A percentile compares a stretch with the other conserved stretches of the same genome.
Conservation (phyloP, 2,329 filamentous ascomycete genomes). For the Mycosphaerella arachidis region DNA sequence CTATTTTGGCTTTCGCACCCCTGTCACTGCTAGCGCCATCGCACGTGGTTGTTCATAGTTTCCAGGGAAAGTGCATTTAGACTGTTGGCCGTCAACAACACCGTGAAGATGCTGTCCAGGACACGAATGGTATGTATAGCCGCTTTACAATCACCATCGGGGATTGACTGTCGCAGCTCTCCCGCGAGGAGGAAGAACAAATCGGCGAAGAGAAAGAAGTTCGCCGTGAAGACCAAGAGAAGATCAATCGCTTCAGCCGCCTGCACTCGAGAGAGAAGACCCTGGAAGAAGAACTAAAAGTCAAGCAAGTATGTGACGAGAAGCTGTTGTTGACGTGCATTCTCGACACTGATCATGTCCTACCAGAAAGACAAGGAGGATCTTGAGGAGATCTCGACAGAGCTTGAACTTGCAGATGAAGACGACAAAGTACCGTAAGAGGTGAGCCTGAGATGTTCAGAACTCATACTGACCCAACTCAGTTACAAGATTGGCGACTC, state of each 20-base stretch:
- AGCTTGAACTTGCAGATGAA: slow-evolving; percentile 92
- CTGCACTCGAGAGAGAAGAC: slow-evolving; percentile 79
- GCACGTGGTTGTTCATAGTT: not conserved
- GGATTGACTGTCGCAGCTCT: slow-evolving; percentile 58
- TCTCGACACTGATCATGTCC: not conserved
- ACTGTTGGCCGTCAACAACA: not conserved
- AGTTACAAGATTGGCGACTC: slow-evolving; percentile 97
- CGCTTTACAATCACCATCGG: not conserved
- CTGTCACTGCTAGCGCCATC: not conserved
- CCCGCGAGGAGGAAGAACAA: slow-evolving; percentile 81
- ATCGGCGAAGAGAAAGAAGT: slow-evolving; percentile 84
- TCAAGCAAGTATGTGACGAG: slow-evolving; percentile 62
- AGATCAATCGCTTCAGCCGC: slow-evolving; percentile 96
- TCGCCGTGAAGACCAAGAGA: slow-evolving; percentile 93
- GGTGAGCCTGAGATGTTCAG: slow-evolving; percentile 31
- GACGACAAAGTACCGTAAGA: slow-evolving; percentile 82
- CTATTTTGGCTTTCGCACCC: not conserved
- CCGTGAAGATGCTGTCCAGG: slow-evolving; percentile 36
- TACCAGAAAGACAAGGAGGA: slow-evolving; percentile 95
- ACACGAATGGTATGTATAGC: slow-evolving; percentile 39
- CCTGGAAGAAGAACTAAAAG: slow-evolving; percentile 74
- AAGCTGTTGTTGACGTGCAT: not conserved
- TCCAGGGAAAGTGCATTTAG: not conserved
- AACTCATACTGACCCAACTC: slow-evolving; percentile 12
- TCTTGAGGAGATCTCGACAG: slow-evolving; percentile 83